Evolutionary conservation across 2,329 filamentous ascomycete species (phyloP), one percentile per base, ranked within the genome.

Genomic region (Colletotrichum australisinense): DNA sequence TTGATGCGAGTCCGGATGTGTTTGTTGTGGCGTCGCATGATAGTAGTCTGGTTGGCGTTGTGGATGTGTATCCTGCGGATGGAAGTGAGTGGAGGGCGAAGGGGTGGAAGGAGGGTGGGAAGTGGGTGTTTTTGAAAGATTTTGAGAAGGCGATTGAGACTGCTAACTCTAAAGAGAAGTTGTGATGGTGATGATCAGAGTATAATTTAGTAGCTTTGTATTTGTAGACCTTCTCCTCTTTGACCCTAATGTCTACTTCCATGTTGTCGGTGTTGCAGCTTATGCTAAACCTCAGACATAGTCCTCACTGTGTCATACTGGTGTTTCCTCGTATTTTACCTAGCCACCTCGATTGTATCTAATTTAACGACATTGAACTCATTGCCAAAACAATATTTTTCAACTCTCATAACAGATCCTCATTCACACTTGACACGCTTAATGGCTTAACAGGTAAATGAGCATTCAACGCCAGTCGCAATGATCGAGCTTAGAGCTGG

Each of bases 81-180:
- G 63, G 49, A 2, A 56, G 32, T 30, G 52, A 19, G 16, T 56
- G 63, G 63, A 65, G 28, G 24, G 30, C 1, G 9, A 56, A 65
- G 52, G 63, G 63, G 32, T 56, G 63, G 63, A 65, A 56, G 63
- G 63, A 56, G 49, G 28, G 32, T 19, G 63, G 52, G 16, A 28
- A 26, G 49, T 56, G 63, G 63, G 1, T 56, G 52, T 65, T 64
- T 4, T 14, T 65, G 11, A 19, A 26, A 32, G 63, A 65, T 24
- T 56, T 65, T 6, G n/a, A n/a, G 32, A 65, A 9, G 9, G 22
- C 63, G 52, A 8, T 56, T 32, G 32, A 56, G 19, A 11, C 46
- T 8, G 49, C 63, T 9, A 32, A 49, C 22, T 26, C n/a, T n/a
- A 30, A n/a, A 1, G 12, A 14, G 26, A 64, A 4, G 28, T 30